A percentile compares a stretch with the other conserved stretches of the same genome.
These are phyloP conservation scores for Trametes coccinea DNA, from an alignment of 768 basidiomycete genomes.

Conservation along the genomic window DNA sequence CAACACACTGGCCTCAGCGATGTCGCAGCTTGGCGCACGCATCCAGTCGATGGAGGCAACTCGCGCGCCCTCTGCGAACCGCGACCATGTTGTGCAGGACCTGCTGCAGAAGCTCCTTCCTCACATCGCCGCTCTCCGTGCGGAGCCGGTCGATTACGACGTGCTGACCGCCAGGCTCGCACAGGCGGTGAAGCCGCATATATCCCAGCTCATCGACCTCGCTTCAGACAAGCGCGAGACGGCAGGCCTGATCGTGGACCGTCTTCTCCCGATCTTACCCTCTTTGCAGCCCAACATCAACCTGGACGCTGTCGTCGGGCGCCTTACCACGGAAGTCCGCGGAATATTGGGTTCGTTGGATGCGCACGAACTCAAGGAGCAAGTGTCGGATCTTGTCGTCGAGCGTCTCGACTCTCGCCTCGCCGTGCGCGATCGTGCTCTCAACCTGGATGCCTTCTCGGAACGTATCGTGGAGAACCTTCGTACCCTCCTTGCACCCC, in stretches of 20 bases:
- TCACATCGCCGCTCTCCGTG: constrained; percentile 56
- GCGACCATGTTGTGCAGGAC: constrained; percentile 61
- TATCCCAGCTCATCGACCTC: constrained; percentile 85
- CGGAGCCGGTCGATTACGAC: constrained; percentile 77
- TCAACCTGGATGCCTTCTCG: constrained; percentile 61
- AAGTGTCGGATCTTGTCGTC: constrained; percentile 85
- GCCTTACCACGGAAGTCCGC: constrained; percentile 70
- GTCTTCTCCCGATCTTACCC: constrained; percentile 66
- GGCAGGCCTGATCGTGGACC: constrained; percentile 75
- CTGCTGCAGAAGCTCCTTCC: constrained; percentile 60
- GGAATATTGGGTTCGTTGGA: constrained; percentile 75
- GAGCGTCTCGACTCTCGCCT: constrained; percentile 82
- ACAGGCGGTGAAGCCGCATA: constrained; percentile 87
- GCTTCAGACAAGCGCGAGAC: constrained; percentile 89
- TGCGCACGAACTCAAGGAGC: constrained; percentile 85
- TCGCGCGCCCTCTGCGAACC: constrained; percentile 40
- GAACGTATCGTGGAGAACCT: constrained; percentile 57
- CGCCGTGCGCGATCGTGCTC: constrained; percentile 70
- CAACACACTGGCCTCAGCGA: constrained; percentile 58
- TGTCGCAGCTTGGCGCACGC: constrained; percentile 56
- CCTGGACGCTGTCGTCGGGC: constrained; percentile 52
- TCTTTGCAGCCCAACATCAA: constrained; percentile 43
- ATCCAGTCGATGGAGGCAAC: constrained; percentile 53
- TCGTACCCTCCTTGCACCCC: constrained; percentile 41
- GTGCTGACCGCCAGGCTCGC: constrained; percentile 70